Conservation (phyloP, 2,329 filamentous ascomycete genomes). For the Penicillium sp. region DNA sequence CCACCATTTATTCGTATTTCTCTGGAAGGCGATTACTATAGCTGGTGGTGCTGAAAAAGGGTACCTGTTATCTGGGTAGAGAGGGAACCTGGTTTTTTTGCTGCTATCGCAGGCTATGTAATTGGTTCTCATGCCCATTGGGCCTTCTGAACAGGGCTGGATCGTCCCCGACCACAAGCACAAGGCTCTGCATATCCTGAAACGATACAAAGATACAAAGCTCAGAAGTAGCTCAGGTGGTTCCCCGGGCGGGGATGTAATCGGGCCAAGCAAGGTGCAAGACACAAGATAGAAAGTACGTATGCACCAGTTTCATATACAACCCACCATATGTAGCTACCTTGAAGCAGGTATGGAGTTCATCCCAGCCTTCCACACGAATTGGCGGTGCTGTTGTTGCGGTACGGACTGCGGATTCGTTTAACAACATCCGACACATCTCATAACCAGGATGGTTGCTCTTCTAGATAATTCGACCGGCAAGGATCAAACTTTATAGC, state of each 20-base stretch:
- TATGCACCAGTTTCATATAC: background rate
- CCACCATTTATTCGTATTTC: no score
- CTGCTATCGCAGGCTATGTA: background rate
- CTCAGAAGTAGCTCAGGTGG: background rate
- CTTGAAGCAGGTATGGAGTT: background rate
- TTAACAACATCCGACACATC: background rate
- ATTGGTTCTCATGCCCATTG: background rate
- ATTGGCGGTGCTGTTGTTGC: background rate
- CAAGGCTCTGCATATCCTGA: background rate
- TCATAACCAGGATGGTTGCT: background rate
- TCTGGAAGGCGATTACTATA: background rate
- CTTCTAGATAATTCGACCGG: background rate
- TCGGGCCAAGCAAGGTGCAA: conserved; percentile 5
- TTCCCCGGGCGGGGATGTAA: conserved; percentile 1
- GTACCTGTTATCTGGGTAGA: background rate
- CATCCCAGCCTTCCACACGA: background rate
- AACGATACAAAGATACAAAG: background rate
- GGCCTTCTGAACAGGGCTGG: background rate
- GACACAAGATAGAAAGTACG: background rate
- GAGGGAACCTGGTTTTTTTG: background rate
- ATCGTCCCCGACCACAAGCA: background rate
- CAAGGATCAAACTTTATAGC: conserved; percentile 2
- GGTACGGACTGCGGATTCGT: background rate
- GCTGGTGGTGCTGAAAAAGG: background rate
- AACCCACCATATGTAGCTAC: conserved; percentile 1